Percentiles rank a stretch among this genome's conserved stretches.
Conservation (phyloP, 116 monocot species). For the Cymodocea nodosa region DNA sequence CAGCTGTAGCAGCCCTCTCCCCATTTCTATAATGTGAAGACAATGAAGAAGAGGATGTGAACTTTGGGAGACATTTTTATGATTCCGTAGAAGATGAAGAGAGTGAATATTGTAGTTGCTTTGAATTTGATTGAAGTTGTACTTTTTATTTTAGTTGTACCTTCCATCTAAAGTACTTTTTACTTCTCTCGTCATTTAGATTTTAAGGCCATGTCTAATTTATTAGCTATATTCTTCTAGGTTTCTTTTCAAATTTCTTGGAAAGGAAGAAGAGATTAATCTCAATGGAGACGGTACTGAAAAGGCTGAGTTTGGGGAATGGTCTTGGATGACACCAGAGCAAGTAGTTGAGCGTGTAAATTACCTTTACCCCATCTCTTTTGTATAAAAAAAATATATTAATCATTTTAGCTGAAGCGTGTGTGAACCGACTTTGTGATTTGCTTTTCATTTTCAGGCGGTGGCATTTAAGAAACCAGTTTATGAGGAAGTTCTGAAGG, state of each 20-base stretch:
- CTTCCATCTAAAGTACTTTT: no score
- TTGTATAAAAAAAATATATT: background rate
- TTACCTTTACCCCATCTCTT: background rate
- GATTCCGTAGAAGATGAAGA: no score
- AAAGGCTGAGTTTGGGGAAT: slow-evolving; percentile 79
- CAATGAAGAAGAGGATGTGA: no score
- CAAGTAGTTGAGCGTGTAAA: slow-evolving; percentile 60
- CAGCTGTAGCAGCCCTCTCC: no score
- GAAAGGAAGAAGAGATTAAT: slow-evolving; percentile 41
- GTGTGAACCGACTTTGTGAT: slow-evolving; percentile 1
- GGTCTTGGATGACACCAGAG: slow-evolving; percentile 79
- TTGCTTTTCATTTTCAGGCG: slow-evolving; percentile 21
- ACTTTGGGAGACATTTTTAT: no score
- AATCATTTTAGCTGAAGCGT: background rate
- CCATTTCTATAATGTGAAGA: no score
- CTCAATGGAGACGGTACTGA: slow-evolving; percentile 69
- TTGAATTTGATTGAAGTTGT: no score
- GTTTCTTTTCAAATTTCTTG: slow-evolving; percentile 34
- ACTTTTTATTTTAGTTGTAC: no score
- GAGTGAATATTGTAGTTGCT: no score
- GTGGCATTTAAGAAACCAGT: slow-evolving; percentile 76
- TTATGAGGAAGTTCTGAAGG: slow-evolving; percentile 59
- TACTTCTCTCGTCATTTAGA: no score
- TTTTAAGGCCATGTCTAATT: no score
- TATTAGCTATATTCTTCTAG: slow-evolving; percentile 8